Evolutionary conservation across 257 asterid genomes (phyloP), one percentile per base, ranked within the genome.

Genomic region (Mentha longifolia): DNA sequence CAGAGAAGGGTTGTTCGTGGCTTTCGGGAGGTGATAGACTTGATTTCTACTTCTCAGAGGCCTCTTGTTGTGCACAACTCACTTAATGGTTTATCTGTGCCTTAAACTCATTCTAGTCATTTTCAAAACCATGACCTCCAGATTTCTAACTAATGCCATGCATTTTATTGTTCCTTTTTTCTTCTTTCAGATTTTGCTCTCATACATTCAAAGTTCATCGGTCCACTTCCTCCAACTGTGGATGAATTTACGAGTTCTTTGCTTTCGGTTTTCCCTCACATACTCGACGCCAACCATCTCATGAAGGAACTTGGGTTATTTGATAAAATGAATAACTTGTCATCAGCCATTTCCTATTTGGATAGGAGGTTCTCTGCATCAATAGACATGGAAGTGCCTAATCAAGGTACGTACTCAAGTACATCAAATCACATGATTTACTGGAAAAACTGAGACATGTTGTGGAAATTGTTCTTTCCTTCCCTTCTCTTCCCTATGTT

Each of bases 51-150:
- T 79, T 91, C 97, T 78, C 82, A 79, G 85, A 89, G 84, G 70
- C 97, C 95, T 59, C 76, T 94, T 62, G 88, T 94, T 76, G 95
- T 83, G 73, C 96, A 89, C 87, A 89, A 91, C 87, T 73, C 91
- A 71, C 90, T 93, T 54, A 81, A 81, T 65, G 98, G 98, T 93
- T 79, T 28, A 47, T 80, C 79, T 78, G 84, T 77, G 51, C 63
- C 33, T 55, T 47, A 66, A 71, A 15, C 33, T 47, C 25, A 39
- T 68, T 61, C 67, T 39, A 30, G 35, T 69, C 67, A 69, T 77
- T 72, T 73, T 58, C 61, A 65, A 35, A 47, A 47, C 65, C 60
- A 46, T 30, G 13, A 22, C 50, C 49, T 62, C 42, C 33, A 50
- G 72, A 37, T 60, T 59, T 79, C 30, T 15, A 69, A 65, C 72